Evolutionary conservation across 352 stramenopile genomes (phyloP), one percentile per base, ranked within the genome.

Genomic region (Saprolegnia parasitica): DNA sequence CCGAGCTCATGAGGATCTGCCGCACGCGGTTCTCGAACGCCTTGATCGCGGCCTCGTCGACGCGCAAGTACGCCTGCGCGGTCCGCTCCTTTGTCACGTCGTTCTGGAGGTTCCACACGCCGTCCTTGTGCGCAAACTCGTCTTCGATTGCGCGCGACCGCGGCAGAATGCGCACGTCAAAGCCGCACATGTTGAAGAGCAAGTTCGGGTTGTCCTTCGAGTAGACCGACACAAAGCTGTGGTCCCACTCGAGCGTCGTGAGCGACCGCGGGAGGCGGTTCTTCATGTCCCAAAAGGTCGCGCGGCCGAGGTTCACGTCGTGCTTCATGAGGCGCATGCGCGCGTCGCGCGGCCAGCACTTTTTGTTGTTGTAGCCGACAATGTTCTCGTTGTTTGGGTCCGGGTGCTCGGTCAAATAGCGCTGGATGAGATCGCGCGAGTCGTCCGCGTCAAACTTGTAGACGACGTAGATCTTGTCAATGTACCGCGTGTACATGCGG

Each of bases 361-460:
- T 99, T 77, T 99, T 99, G 84, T 99, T 99, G 75, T 98, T 98
- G 84, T 99, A 99, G 1, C 98, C 97, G 39, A 99, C 97, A 49
- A 99, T 94, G 73, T 99, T 99, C 73, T 99, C 97, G 79, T 99
- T 99, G 81, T 99, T 99, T 13, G 98, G 98, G 78, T 99, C 98
- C 23, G 98, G 98, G 73, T 99, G 96, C 76, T 99, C 98, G 15
- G 98, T 99, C 64, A 99, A 81, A 76, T 98, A 99, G 1, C 97
- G 87, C 80, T 99, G 98, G 68, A 99, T 99, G 47, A 99, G 82
- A 73, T 99, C 98, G 49, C 97, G 97, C 29, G 93, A 95, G 73
- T 99, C 97, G 54, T 99, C 96, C 0, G 93, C 84, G 71, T 99
- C 96, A 72, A 99, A 99, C 37, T 96, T 96, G 82, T 99, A 98